These are phyloP conservation scores for Paecilomyces sp. DNA, from an alignment of 2,329 filamentous ascomycete genomes.

Conservation along the genomic window DNA sequence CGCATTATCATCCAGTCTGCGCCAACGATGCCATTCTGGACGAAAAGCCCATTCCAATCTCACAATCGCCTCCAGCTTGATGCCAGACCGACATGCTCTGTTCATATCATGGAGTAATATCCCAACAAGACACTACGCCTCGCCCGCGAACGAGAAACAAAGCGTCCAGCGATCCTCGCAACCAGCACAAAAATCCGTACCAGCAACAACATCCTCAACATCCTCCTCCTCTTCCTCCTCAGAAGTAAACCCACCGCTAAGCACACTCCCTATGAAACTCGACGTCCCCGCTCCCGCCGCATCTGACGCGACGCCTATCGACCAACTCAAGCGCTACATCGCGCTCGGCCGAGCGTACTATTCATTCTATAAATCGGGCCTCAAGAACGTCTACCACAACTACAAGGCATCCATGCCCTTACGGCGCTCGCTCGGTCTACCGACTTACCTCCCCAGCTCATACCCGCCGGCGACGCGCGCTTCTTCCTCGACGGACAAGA, in stretches of 20 bases:
- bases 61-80: background rate
- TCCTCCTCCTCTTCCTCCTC: background rate
- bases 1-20: background rate
- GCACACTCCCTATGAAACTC: slow-evolving; percentile 66
- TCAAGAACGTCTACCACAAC: slow-evolving; percentile 68
- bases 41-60: background rate
- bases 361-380: slow-evolving; percentile 78
- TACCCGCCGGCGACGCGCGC: slow-evolving; percentile 11
- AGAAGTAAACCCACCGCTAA: slow-evolving; percentile 63
- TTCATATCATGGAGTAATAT: background rate
- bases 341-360: slow-evolving; percentile 67
- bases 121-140: too few relatives aligned
- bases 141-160: background rate
- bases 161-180: background rate
- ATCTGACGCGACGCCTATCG: slow-evolving; percentile 34
- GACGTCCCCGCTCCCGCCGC: slow-evolving; percentile 51
- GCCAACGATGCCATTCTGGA: background rate
- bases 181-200: background rate
- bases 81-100: background rate
- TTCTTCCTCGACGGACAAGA: background rate
- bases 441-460: slow-evolving; percentile 26
- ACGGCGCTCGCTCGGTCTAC: slow-evolving; percentile 21
- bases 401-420: slow-evolving; percentile 31
- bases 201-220: background rate
- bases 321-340: slow-evolving; percentile 24